Base-by-base conservation (phyloP, 2,329 filamentous ascomycete genomes). In the Stachybotrys chartarum region DNA sequence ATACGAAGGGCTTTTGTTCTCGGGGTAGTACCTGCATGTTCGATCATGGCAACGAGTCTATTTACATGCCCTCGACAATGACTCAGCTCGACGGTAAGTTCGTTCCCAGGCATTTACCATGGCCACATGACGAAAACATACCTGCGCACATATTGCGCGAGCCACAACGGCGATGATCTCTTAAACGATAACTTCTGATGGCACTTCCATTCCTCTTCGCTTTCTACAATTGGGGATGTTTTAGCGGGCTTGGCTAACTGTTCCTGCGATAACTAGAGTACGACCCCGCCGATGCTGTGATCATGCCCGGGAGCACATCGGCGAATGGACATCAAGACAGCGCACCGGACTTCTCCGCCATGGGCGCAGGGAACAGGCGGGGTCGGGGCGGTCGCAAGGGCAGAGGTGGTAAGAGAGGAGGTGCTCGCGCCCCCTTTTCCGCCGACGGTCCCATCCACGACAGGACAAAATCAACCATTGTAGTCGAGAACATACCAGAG, bases 401-500 rank as follows among this genome's bases (percentile, higher is more conserved):
- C 61, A 56, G 62, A 52, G 60, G 62, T 49, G 66, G 58, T 56
- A 71, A 56, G 66, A 69, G 60, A 55, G 66, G 64, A 51, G 62
- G 60, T 44, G 73, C 70, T 5, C 76, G 80, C 35, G 79, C 86
- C 4, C 72, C 83, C 0, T 85, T 90, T 63, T 88, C 88, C 0
- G 77, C 80, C 0, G 78, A 83, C 24, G 85, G 86, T 0, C 83
- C 85, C 0, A 79, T 84, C 30, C 69, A 76, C 52, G 87, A 91
- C 66, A 78, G 72, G 54, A 78, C 77, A 0, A 86, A 85, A 61
- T 86, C 82, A 7, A 83, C 84, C 0, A 80, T 94, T 18, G 88
- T 92, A 3, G 79, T 94, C 3, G 88, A 92, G 65, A 85, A 86
- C 55, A 93, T 94, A 6, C 90, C 90, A 0, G 81, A 86, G 58